A percentile compares a stretch with the other conserved stretches of the same genome.
These are phyloP conservation scores for Globisporangium emineosum DNA, from an alignment of 352 stramenopile species.

Conservation along the genomic window DNA sequence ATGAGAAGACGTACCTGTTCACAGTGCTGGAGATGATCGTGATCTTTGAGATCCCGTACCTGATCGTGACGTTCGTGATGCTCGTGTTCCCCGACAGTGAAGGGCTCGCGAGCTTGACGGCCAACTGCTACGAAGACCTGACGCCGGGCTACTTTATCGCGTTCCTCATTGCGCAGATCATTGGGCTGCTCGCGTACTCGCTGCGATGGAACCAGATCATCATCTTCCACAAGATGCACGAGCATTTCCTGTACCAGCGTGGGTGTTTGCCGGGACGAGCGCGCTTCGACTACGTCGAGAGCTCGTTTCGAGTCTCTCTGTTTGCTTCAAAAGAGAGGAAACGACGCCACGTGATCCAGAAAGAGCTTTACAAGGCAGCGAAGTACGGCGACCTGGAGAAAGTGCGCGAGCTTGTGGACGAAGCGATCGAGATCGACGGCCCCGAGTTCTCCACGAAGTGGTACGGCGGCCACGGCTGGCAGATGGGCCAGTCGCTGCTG, in stretches of 20 bases:
- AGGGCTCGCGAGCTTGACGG: slow-evolving; percentile 33
- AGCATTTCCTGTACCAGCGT: slow-evolving; percentile 73
- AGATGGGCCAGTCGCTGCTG: slow-evolving; percentile 22
- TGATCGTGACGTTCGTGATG: slow-evolving; percentile 51
- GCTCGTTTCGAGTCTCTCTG: slow-evolving; percentile 37
- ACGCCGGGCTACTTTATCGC: slow-evolving; percentile 26
- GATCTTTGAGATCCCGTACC: slow-evolving; percentile 70
- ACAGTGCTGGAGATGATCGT: slow-evolving; percentile 75
- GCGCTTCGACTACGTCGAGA: slow-evolving; percentile 65
- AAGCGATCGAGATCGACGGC: slow-evolving; percentile 52
- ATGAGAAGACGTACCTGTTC: slow-evolving; percentile 71
- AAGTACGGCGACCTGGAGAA: slow-evolving; percentile 59
- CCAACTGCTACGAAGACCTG: slow-evolving; percentile 33
- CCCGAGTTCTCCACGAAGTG: slow-evolving; percentile 62
- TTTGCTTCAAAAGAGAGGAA: slow-evolving; percentile 41
- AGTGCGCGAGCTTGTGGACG: slow-evolving; percentile 40
- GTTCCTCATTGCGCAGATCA: slow-evolving; percentile 42
- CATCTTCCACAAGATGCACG: slow-evolving; percentile 75
- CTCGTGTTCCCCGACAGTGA: slow-evolving; percentile 37
- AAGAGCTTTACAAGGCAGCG: slow-evolving; percentile 54
- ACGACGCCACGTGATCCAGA: slow-evolving; percentile 47
- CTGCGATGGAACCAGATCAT: slow-evolving; percentile 78
- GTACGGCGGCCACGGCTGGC: slow-evolving; percentile 40
- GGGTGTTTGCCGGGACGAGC: slow-evolving; percentile 54
- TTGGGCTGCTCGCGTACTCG: slow-evolving; percentile 56